These are phyloP conservation scores for Phoma sp. DNA, from an alignment of 2,329 filamentous ascomycete genomes.

Conservation along the genomic window DNA sequence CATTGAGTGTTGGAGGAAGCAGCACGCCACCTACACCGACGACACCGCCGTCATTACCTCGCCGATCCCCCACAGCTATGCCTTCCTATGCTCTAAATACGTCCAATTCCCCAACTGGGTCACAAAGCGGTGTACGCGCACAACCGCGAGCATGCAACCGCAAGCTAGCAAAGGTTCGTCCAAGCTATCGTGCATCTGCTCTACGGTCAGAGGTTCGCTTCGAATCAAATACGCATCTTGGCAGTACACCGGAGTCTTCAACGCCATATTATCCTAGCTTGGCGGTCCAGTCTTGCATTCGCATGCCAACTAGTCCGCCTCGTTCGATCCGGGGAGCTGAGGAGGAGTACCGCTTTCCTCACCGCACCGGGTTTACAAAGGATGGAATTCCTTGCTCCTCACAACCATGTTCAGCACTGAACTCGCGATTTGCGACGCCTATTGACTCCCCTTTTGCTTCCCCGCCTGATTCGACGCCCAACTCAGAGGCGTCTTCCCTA, in stretches of 20 bases:
- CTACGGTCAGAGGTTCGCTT: neutral
- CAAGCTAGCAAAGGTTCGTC: slow-evolving; percentile 3
- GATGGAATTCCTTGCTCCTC: neutral
- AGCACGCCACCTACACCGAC: neutral
- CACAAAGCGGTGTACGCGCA: neutral
- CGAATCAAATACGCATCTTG: too few species aligned
- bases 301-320: neutral
- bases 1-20: neutral
- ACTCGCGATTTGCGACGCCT: neutral
- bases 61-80: neutral
- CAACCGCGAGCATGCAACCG: neutral
- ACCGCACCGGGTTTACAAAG: neutral
- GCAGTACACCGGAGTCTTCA: too few species aligned
- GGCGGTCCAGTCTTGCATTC: neutral
- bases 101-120: neutral
- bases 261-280: neutral
- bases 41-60: neutral
- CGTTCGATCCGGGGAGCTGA: neutral
- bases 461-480: neutral
- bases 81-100: neutral
- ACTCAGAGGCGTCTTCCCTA: too few species aligned
- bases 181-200: neutral
- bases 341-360: neutral
- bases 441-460: neutral
- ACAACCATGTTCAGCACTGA: neutral